A percentile compares a stretch with the other conserved stretches of the same genome.
phyloP scores from a whole-genome alignment of 75 land plant genomes.

The Cryptomeria japonica region DNA sequence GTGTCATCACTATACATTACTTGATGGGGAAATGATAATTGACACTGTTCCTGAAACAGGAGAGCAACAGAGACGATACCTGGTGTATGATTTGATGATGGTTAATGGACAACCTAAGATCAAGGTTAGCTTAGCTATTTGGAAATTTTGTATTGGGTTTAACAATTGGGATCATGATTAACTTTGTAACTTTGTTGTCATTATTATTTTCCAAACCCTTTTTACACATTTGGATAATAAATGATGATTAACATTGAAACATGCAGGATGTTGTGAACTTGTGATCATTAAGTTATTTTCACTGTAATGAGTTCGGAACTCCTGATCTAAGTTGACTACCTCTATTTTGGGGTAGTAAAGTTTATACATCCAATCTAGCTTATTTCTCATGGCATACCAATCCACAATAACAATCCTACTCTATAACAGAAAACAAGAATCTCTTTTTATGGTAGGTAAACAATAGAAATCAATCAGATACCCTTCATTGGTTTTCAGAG shows the following conservation, averaged over 20 bases:
- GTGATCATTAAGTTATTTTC: neutral
- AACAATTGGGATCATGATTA: neutral
- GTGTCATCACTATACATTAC: slow-evolving; percentile 68
- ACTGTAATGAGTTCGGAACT: neutral
- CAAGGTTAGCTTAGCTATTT: slow-evolving; percentile 46
- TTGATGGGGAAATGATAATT: slow-evolving; percentile 98
- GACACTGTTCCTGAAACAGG: slow-evolving; percentile 68
- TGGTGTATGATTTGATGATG: slow-evolving; percentile 91
- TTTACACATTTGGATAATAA: neutral
- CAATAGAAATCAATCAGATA: neutral
- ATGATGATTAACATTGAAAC: neutral
- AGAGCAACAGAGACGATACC: slow-evolving; percentile 75
- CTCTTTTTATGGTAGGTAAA: neutral
- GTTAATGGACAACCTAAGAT: slow-evolving; percentile 55
- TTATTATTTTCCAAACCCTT: neutral
- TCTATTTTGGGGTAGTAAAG: neutral
- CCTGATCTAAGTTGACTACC: neutral
- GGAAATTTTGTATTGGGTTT: too few species aligned
- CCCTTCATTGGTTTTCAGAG: neutral
- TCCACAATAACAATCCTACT: neutral
- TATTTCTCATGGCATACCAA: neutral
- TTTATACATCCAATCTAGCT: neutral
- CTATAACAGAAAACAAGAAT: neutral
- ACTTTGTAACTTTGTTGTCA: neutral
- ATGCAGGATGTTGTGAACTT: neutral